Evolutionary conservation across 805 yeast species (phyloP).

Genomic region (Yarrowia alimentaria): DNA sequence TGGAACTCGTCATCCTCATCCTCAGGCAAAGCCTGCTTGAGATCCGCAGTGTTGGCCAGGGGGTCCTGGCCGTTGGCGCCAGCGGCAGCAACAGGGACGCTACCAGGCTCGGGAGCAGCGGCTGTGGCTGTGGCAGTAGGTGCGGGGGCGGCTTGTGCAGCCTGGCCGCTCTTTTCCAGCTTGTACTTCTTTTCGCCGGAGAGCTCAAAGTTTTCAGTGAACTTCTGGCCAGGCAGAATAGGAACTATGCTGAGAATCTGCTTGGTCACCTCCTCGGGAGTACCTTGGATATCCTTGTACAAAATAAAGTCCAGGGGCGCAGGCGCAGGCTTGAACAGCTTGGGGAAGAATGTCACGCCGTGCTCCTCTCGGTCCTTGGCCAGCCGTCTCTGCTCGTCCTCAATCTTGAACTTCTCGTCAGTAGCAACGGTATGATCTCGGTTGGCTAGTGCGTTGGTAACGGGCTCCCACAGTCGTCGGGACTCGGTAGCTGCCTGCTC

Average conservation of each 20-base stretch:
- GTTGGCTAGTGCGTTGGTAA: conserved; percentile 72
- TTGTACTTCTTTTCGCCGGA: conserved; percentile 61
- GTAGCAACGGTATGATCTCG: conserved; percentile 85
- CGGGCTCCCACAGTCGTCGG: conserved; percentile 77
- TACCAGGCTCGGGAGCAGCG: conserved; percentile 9
- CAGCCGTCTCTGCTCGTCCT: conserved; percentile 73
- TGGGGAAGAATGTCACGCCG: conserved; percentile 78
- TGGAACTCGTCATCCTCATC: conserved; percentile 35
- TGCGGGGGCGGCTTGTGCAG: neutral
- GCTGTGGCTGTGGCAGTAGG: conserved; percentile 9
- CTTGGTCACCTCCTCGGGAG: conserved; percentile 52
- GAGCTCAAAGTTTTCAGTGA: conserved; percentile 60
- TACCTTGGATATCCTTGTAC: conserved; percentile 60
- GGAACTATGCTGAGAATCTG: conserved; percentile 69
- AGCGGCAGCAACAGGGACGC: conserved; percentile 1
- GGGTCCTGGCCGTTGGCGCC: conserved; percentile 25
- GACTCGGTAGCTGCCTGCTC: conserved; percentile 85
- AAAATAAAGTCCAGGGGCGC: conserved; percentile 59
- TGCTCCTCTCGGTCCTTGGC: conserved; percentile 75
- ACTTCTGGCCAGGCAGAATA: conserved; percentile 75
- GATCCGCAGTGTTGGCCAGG: conserved; percentile 29
- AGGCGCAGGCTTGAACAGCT: conserved; percentile 56
- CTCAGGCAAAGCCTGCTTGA: conserved; percentile 31
- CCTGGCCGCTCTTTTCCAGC: conserved; percentile 18
- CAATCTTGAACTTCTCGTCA: conserved; percentile 81